Conservation (phyloP, 2,329 filamentous ascomycete species). For the Scedosporium boydii region DNA sequence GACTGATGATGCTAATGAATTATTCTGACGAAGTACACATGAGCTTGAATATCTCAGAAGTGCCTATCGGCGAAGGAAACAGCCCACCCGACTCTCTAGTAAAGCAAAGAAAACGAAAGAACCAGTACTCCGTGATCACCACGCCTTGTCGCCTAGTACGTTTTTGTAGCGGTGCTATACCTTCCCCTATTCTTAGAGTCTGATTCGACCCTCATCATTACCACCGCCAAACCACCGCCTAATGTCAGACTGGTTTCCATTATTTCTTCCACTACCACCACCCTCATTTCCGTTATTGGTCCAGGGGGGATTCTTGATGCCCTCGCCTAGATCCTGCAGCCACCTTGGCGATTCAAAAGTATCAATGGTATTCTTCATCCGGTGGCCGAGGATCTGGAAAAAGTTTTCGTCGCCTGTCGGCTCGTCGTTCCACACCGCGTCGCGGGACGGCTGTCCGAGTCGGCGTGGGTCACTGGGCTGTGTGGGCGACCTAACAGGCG, state of each 20-base stretch:
- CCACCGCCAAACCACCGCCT: constrained; percentile 50
- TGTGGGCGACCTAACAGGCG: constrained; percentile 17
- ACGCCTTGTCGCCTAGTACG: neutral
- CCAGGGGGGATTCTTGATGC: constrained; percentile 72
- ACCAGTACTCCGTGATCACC: neutral
- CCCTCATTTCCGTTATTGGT: constrained; percentile 47
- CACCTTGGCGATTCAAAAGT: constrained; percentile 72
- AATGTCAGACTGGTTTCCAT: constrained; percentile 30
- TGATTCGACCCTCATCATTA: constrained; percentile 23
- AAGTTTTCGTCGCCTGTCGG: constrained; percentile 71
- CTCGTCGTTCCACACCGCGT: constrained; percentile 31
- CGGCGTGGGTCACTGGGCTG: constrained; percentile 17
- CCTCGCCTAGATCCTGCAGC: constrained; percentile 61
- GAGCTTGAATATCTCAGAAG: neutral
- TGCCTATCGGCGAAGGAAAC: neutral
- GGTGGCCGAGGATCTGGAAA: constrained; percentile 72
- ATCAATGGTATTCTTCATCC: constrained; percentile 88
- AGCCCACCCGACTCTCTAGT: neutral
- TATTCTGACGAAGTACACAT: neutral
- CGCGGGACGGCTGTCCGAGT: neutral
- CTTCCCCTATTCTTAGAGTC: neutral
- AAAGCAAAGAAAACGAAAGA: neutral
- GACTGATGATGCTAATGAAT: constrained; percentile 4
- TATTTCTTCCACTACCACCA: constrained; percentile 18
- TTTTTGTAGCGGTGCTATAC: neutral